These are phyloP conservation scores for Musa troglodytarum DNA, from an alignment of 176 grass and related monocot species.

Conservation along the genomic window DNA sequence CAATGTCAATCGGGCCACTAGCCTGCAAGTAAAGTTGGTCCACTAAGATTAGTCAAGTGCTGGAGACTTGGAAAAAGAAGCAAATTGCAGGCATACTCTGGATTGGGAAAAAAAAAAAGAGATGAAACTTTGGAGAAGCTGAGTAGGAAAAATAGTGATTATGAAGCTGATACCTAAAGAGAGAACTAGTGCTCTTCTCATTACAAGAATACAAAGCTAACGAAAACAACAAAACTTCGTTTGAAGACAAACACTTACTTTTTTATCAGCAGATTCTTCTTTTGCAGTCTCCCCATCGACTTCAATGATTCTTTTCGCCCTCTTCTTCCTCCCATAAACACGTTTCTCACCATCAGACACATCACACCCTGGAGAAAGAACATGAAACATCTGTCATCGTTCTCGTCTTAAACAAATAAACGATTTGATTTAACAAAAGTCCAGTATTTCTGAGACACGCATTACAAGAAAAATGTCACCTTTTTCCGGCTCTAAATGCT, in stretches of 20 bases:
- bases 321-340: slow-evolving; percentile 34
- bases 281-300: slow-evolving; percentile 17
- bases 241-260: slow-evolving; percentile 11
- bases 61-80: background rate
- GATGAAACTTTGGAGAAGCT: background rate
- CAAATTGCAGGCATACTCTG: background rate
- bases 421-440: background rate
- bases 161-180: background rate
- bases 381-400: background rate
- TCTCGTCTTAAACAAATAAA: background rate
- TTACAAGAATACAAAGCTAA: slow-evolving; percentile 11
- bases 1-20: slow-evolving; percentile 54
- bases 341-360: background rate
- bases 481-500: background rate
- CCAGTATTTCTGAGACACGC: background rate
- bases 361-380: slow-evolving; percentile 15
- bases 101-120: too few relatives aligned
- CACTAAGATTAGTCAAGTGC: background rate
- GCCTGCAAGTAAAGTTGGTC: slow-evolving; percentile 27
- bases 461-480: background rate
- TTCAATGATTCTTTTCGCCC: slow-evolving; percentile 28
- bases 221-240: background rate
- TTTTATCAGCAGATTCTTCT: slow-evolving; percentile 23
- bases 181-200: background rate
- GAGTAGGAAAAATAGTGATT: background rate